Conservation (phyloP, 176 grass and related monocot genomes). For the Lolium perenne region DNA sequence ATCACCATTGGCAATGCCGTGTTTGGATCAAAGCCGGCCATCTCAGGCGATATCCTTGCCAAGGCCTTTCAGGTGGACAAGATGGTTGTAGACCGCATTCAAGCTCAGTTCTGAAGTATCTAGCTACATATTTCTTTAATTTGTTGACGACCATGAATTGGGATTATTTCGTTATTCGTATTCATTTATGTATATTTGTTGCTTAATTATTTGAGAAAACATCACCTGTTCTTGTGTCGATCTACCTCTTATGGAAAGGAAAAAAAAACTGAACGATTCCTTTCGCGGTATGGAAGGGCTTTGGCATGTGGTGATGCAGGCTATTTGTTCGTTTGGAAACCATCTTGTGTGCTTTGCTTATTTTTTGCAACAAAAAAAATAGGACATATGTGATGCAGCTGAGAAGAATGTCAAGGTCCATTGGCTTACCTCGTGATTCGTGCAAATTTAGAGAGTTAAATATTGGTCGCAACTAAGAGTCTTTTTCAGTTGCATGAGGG, state of each 20-base stretch:
- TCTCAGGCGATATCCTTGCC: constrained; percentile 1
- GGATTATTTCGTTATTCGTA: not conserved
- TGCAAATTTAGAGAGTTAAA: no score
- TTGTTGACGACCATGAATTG: not conserved
- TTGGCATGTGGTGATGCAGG: no score
- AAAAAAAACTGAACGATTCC: no score
- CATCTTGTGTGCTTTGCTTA: no score
- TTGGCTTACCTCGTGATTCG: no score
- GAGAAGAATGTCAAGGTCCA: no score
- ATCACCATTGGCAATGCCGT: constrained; percentile 1
- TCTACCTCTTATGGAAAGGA: not conserved
- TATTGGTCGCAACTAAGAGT: no score
- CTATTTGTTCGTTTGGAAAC: no score
- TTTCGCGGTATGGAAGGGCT: no score
- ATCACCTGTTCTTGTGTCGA: not conserved
- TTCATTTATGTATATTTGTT: not conserved
- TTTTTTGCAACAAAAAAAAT: no score
- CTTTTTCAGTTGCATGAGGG: no score
- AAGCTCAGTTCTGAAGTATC: constrained; percentile 1
- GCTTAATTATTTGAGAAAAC: not conserved
- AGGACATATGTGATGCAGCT: no score
- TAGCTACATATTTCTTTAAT: not conserved
- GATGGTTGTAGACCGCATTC: not conserved
- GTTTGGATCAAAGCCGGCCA: not conserved
- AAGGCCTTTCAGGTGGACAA: constrained; percentile 22